These are phyloP conservation scores for Carex kokanica DNA, from an alignment of 176 grass and related monocot species.

Conservation along the genomic window DNA sequence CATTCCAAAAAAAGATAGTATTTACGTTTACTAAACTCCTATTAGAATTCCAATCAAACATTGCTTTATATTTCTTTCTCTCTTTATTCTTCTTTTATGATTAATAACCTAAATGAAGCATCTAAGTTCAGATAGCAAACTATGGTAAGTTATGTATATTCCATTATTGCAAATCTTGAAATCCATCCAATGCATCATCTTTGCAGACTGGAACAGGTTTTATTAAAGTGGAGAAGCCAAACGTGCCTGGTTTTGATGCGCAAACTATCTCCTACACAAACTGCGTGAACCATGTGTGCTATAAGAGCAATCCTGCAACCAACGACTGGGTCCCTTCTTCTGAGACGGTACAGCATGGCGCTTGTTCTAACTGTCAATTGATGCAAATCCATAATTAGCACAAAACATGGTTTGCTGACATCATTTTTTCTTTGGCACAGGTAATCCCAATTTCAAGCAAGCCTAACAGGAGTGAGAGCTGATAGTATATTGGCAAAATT, in stretches of 20 bases:
- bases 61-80: background rate
- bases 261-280: slow-evolving; percentile 21
- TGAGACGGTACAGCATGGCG: slow-evolving; percentile 40
- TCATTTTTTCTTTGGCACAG: slow-evolving; percentile 22
- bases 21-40: background rate
- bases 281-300: slow-evolving; percentile 18
- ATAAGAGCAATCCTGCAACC: slow-evolving; percentile 69
- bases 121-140: background rate
- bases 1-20: background rate
- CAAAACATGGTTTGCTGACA: background rate
- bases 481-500: slow-evolving; percentile 13
- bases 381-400: background rate
- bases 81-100: background rate
- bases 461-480: slow-evolving; percentile 66
- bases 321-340: slow-evolving; percentile 86
- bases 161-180: background rate
- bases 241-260: slow-evolving; percentile 23
- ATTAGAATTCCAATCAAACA: background rate
- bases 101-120: background rate
- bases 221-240: slow-evolving; percentile 61
- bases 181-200: background rate
- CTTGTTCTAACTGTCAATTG: slow-evolving; percentile 1
- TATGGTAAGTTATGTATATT: background rate
- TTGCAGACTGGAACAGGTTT: slow-evolving; percentile 70
- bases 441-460: slow-evolving; percentile 67